Evolutionary conservation across 1,284 basidiomycete genomes (phyloP), one percentile per base, ranked within the genome.

Genomic region (Vanrija sp.): DNA sequence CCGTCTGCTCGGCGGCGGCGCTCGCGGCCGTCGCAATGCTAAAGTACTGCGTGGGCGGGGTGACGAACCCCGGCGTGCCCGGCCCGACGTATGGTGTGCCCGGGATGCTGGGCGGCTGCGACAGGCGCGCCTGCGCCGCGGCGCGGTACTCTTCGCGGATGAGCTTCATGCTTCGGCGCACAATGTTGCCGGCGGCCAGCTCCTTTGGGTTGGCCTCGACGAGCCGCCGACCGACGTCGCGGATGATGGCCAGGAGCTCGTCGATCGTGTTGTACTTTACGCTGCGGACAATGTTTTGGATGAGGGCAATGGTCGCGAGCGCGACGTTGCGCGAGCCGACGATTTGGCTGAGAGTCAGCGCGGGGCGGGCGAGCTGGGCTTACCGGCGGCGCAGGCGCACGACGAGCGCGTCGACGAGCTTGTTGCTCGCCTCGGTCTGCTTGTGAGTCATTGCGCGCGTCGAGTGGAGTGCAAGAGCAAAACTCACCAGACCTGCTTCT

Each of bases 201-300:
- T 98, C 95, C 84, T 94, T 93, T 10, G 92, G 90, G 68, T 97
- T 93, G 14, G 92, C 90, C 38, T 90, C 86, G 22, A 89, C 85
- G 42, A 98, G 76, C 58, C 83, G 82, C 60, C 83, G 80, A 1
- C 95, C 95, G 3, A 92, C 87, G 46, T 80, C 78, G 54, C 88
- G 85, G 64, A 98, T 87, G 56, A 91, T 84, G 36, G 80, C 80
- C 12, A 94, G 81, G 6, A 98, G 80, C 65, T 96, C 89, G 46
- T 91, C 87, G 64, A 98, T 87, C 60, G 87, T 89, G 36, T 83
- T 84, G 67, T 95, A 96, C 54, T 84, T 85, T 6, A 90, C 89
- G 62, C 85, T 85, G 6, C 91, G 84, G 9, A 98, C 86, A 53
- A 98, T 88, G 67, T 91, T 88, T 42, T 91, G 85, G 27, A 98